Base-by-base conservation (phyloP, 2,329 filamentous ascomycete genomes). In the Aurifilum marmelostoma region DNA sequence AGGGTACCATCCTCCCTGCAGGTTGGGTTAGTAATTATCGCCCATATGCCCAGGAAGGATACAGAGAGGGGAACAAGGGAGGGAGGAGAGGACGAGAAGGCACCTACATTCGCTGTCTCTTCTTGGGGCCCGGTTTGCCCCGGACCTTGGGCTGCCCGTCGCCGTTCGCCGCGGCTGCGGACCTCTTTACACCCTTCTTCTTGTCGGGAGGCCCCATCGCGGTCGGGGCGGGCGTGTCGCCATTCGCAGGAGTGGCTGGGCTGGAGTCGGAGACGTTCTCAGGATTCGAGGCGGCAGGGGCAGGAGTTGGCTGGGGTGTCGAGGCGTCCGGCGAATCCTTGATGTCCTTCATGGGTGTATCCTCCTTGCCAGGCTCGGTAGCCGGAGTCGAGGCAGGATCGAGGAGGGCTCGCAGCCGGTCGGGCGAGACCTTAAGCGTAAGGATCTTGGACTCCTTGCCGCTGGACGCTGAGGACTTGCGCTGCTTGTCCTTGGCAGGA, bases 41-140 rank as follows among this genome's bases (percentile, higher is more conserved):
- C 27, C n/a, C 18, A 14, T n/a, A 14, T 39, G 29, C 58, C 18
- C 21, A 3, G 24, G 11, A 24, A 7, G 11, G 4, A 21, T n/a
- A n/a, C 1, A 5, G 12, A 47, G 34, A 41, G 2, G n/a, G 24
- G 50, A n/a, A 3, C 9, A 2, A 14, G 18, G 11, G 41, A 47
- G 43, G 8, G 21, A 47, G 7, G n/a, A 27, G 24, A 24, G 24
- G 3, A 14, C 1, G 16, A 18, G 43, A 69, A 56, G 14, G 12
- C 39, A 91, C 94, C 83, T 91, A 97, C 95, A 97, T 82, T 85
- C 92, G 90, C 73, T 92, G 90, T 83, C 97, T 97, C 88, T 97
- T 97, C 88, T 97, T 98, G 0, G 95, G 95, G 8, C 95, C 95
- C 8, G 96, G 95, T 83, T 97, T 97, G 77, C 92, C 92, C 77